Base-by-base conservation (phyloP, 495 filamentous ascomycete species). In the Penicillium canescens region DNA sequence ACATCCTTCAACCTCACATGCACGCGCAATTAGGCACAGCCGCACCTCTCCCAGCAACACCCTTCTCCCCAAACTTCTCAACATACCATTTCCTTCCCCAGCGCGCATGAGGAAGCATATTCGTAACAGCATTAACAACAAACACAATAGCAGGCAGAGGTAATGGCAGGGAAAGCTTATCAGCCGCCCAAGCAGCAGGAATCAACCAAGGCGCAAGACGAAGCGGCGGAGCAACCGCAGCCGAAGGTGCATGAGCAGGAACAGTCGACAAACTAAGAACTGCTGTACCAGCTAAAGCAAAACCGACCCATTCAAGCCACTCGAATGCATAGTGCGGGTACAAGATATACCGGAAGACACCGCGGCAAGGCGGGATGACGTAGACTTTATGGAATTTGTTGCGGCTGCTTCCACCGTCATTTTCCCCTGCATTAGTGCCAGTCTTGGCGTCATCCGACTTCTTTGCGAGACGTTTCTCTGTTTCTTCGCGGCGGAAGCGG, bases 231-330 rank as follows among this genome's bases (percentile, higher is more conserved):
- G 56, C 49, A 16, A 60, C 35, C 8, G 41, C 46, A 20, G 41
- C 33, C 14, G 52, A 20, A 26, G 53, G 33, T 10, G 41, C 42
- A 35, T 42, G 37, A 6, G 38, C n/a, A 34, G 56, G 45, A 10
- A 52, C 36, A n/a, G 39, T 36, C 26, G 60, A 35, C 18, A 63
- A 31, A 26, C 67, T 68, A 18, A 59, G 61, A 3, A 78, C 59
- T 0, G 67, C 59, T 2, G 63, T 62, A 5, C 78, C 84, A n/a
- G 81, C 72, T 54, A 96, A 81, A 68, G 83, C 91, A 63, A 91
- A 98, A 0, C 94, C 94, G 16, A 79, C 63, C 94, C 95, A 98
- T 74, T 98, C 95, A 44, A 96, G 69, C 94, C 94, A 98, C 78
- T 98, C 94, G 55, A 84, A 88, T 43, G 94, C 80, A 66, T 96